Conservation (phyloP, 2,329 filamentous ascomycete species). For the Alternaria sp. region DNA sequence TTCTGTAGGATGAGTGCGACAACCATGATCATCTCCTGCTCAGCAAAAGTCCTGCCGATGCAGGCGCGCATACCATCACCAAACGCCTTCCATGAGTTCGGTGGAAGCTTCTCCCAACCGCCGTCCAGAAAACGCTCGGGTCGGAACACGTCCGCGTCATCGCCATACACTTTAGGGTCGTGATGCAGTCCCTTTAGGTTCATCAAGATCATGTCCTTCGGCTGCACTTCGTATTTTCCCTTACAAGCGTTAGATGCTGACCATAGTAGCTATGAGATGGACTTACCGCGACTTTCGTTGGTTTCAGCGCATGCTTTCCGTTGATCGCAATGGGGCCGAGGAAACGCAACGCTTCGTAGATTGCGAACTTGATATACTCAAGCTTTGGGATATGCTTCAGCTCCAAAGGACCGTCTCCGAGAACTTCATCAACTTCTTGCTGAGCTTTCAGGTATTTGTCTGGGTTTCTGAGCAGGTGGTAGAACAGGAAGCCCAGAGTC, state of each 20-base stretch:
- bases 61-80: slow-evolving; percentile 74
- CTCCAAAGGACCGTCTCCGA: slow-evolving; percentile 5
- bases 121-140: slow-evolving; percentile 10
- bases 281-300: slow-evolving; percentile 11
- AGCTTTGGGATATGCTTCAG: slow-evolving; percentile 1
- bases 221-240: slow-evolving; percentile 9
- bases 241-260: neutral
- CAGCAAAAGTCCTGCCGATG: slow-evolving; percentile 75
- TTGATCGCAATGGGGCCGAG: slow-evolving; percentile 6
- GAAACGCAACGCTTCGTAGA: slow-evolving; percentile 9
- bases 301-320: slow-evolving; percentile 2
- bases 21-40: slow-evolving; percentile 65
- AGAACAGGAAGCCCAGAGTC: slow-evolving; percentile 7
- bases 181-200: slow-evolving; percentile 9
- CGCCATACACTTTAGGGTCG: slow-evolving; percentile 9
- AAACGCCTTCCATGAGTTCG: slow-evolving; percentile 60
- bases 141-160: slow-evolving; percentile 10
- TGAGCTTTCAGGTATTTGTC: slow-evolving; percentile 8
- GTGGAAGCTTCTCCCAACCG: slow-evolving; percentile 11
- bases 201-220: slow-evolving; percentile 5
- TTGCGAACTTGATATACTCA: slow-evolving; percentile 7
- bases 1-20: slow-evolving; percentile 64
- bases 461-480: slow-evolving; percentile 8
- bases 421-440: slow-evolving; percentile 9
- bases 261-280: too few species aligned